Conservation (phyloP, 73 alveolate genomes). For the Urostyla sp. region DNA sequence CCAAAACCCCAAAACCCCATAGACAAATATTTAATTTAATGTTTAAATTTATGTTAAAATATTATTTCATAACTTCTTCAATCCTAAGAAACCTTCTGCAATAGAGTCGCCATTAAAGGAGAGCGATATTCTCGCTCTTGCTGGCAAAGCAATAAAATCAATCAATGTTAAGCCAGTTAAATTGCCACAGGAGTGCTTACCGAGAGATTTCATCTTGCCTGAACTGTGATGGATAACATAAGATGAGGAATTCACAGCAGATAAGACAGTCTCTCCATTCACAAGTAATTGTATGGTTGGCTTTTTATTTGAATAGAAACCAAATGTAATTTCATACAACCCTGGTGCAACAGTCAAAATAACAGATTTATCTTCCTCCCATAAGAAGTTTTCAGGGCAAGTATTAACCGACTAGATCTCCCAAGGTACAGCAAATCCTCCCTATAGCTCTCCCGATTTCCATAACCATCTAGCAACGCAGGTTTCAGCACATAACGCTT, state of each 20-base stretch:
- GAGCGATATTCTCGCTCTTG: slow-evolving; percentile 71
- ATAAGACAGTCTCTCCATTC: slow-evolving; percentile 79
- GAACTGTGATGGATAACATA: slow-evolving; percentile 85
- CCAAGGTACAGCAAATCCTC: slow-evolving; percentile 86
- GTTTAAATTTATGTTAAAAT: background rate
- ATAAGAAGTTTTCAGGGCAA: slow-evolving; percentile 84
- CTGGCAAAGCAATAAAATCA: slow-evolving; percentile 79
- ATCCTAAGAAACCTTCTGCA: slow-evolving; percentile 55
- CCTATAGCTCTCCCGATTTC: slow-evolving; percentile 81
- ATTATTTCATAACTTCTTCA: slow-evolving; percentile 29
- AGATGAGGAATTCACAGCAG: slow-evolving; percentile 73
- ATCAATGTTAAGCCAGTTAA: slow-evolving; percentile 76
- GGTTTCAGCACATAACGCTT: slow-evolving; percentile 89
- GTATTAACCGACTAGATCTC: slow-evolving; percentile 86
- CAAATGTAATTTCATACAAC: slow-evolving; percentile 79
- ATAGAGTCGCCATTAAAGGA: slow-evolving; percentile 45
- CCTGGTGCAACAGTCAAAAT: slow-evolving; percentile 81
- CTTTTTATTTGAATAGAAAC: slow-evolving; percentile 77
- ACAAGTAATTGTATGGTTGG: slow-evolving; percentile 76
- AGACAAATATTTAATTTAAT: background rate
- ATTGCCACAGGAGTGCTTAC: slow-evolving; percentile 72
- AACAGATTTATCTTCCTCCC: slow-evolving; percentile 73
- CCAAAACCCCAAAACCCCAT: slow-evolving; percentile 1
- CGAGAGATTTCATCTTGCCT: slow-evolving; percentile 72
- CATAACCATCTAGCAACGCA: slow-evolving; percentile 92